Conservation (phyloP, 345 rosid species). For the Eucalyptus shirleyi region DNA sequence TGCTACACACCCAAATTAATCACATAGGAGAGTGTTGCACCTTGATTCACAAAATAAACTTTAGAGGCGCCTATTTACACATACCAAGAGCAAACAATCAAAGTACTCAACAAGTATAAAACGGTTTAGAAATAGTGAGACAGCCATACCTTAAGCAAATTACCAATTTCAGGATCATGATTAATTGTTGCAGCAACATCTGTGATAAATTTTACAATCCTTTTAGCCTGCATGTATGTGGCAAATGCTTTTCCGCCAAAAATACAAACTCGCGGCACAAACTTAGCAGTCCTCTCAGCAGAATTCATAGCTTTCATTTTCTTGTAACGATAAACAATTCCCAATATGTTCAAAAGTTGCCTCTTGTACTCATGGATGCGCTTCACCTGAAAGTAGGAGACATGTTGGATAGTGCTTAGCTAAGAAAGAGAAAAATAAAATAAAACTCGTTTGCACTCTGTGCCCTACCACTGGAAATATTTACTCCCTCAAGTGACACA, state of each 20-base stretch:
- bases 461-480: neutral
- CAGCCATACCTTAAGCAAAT: constrained; percentile 21
- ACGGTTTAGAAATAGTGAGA: neutral
- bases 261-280: constrained; percentile 38
- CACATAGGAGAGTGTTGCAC: neutral
- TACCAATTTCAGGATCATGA: constrained; percentile 29
- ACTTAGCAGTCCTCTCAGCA: constrained; percentile 12
- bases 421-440: neutral
- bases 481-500: neutral
- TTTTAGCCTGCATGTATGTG: constrained; percentile 42
- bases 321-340: constrained; percentile 33
- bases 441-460: neutral
- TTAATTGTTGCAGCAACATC: constrained; percentile 34
- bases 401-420: neutral
- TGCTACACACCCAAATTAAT: neutral
- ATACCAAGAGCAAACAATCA: neutral
- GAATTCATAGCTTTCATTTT: constrained; percentile 36
- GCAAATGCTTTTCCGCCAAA: constrained; percentile 48
- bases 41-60: neutral
- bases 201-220: constrained; percentile 37
- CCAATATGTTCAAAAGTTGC: constrained; percentile 31
- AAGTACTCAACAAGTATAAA: neutral
- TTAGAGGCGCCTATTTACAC: neutral
- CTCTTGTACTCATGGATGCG: constrained; percentile 45
- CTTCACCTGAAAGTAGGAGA: constrained; percentile 14